Percentiles rank a stretch among this genome's conserved stretches.
Evolutionary conservation across 192 early-diverging fungal species (phyloP).

Genomic region (Podila epicladia): DNA sequence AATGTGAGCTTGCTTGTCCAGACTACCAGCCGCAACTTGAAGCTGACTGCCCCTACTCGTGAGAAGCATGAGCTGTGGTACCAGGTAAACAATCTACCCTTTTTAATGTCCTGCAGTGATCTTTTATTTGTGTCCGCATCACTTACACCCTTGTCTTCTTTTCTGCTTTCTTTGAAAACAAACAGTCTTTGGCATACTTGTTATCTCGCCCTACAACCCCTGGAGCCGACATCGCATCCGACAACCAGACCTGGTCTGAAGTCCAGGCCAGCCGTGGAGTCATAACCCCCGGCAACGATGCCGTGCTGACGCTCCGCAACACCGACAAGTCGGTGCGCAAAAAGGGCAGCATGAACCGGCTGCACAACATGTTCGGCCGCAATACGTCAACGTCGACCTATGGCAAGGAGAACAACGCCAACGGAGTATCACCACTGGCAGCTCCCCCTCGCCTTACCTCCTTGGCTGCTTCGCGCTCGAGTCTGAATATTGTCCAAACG

Average conservation of each 20-base stretch:
- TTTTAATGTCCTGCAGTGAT: background rate
- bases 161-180: background rate
- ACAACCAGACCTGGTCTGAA: constrained; percentile 47
- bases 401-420: background rate
- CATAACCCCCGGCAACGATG: constrained; percentile 12
- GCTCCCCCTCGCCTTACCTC: background rate
- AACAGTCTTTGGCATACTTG: constrained; percentile 37
- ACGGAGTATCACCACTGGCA: background rate
- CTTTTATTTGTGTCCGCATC: background rate
- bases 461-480: background rate
- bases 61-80: constrained; percentile 80
- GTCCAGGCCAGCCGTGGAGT: constrained; percentile 15
- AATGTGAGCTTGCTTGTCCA: constrained; percentile 69
- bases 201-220: constrained; percentile 23
- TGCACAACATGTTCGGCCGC: constrained; percentile 32
- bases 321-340: constrained; percentile 24
- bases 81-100: constrained; percentile 53
- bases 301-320: constrained; percentile 20
- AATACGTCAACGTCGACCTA: constrained; percentile 7
- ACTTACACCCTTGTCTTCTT: background rate
- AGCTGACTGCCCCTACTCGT: constrained; percentile 73
- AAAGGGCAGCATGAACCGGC: constrained; percentile 20
- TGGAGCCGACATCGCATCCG: constrained; percentile 14
- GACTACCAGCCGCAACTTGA: constrained; percentile 76
- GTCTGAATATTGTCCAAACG: background rate